Evolutionary conservation across 768 basidiomycete species (phyloP).

Genomic region (Lepiota brunneoincarnata): DNA sequence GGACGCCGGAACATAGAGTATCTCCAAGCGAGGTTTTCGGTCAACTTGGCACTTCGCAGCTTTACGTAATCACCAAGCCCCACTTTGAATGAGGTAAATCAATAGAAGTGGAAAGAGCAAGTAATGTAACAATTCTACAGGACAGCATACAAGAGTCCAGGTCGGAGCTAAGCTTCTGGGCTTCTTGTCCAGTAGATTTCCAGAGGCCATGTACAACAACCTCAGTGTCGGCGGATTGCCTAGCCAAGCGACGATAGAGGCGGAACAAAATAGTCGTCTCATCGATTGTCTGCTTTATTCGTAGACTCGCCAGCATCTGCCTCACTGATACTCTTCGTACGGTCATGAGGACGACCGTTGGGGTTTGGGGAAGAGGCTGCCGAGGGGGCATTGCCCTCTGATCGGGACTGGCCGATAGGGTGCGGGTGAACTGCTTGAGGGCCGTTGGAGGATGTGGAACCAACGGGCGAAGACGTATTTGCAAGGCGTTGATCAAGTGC

Average conservation of each 20-base stretch:
- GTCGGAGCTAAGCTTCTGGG: no score
- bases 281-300: conserved; percentile 28
- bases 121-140: conserved; percentile 10
- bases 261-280: conserved; percentile 19
- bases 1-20: conserved; percentile 9
- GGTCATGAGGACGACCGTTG: conserved; percentile 15
- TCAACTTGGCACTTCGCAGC: no score
- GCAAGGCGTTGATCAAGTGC: conserved; percentile 94
- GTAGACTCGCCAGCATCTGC: conserved; percentile 31
- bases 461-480: conserved; percentile 47
- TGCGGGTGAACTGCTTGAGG: conserved; percentile 25
- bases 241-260: background rate
- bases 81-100: background rate
- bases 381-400: conserved; percentile 28
- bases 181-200: background rate
- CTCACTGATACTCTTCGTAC: conserved; percentile 34
- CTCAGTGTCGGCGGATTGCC: background rate
- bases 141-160: background rate
- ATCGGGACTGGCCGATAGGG: conserved; percentile 28
- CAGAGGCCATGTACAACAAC: no score
- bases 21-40: background rate
- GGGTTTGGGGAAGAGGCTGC: conserved; percentile 22
- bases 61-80: background rate
- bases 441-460: conserved; percentile 30
- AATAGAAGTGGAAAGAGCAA: conserved; percentile 3